Percentiles rank a stretch among this genome's conserved stretches.
These are phyloP conservation scores for Achaetomiella virescens DNA, from an alignment of 495 filamentous ascomycete genomes.

Conservation along the genomic window DNA sequence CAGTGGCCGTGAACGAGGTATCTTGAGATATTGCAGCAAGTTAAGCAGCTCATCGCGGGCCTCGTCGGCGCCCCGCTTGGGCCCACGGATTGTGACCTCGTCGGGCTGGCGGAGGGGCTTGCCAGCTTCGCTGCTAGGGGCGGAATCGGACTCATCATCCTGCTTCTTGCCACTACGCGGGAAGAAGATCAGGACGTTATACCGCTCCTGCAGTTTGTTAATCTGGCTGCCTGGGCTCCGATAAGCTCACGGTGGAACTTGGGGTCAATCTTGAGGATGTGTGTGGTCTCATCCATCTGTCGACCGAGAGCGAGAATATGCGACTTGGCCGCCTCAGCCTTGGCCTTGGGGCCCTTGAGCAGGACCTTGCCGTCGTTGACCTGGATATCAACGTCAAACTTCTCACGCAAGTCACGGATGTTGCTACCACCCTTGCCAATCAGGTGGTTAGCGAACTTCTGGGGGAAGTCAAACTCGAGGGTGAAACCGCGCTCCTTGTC, in stretches of 20 bases:
- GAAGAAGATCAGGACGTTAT: slow-evolving; percentile 91
- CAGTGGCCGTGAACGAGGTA: slow-evolving; percentile 67
- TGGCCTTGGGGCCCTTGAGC: slow-evolving; percentile 54
- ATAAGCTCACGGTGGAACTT: slow-evolving; percentile 87
- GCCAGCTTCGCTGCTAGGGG: slow-evolving; percentile 65
- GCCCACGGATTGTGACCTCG: slow-evolving; percentile 86
- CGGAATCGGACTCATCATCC: slow-evolving; percentile 64
- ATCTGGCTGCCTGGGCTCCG: slow-evolving; percentile 80
- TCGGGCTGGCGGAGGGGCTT: slow-evolving; percentile 65
- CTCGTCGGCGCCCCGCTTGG: slow-evolving; percentile 82
- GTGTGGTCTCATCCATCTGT: slow-evolving; percentile 78
- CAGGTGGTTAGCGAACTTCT: slow-evolving; percentile 86
- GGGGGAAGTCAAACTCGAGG: slow-evolving; percentile 81
- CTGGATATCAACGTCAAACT: slow-evolving; percentile 96
- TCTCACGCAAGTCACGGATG: slow-evolving; percentile 90
- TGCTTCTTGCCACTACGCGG: slow-evolving; percentile 58
- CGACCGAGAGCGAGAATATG: slow-evolving; percentile 70
- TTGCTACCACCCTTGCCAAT: slow-evolving; percentile 91
- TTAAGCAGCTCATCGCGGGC: slow-evolving; percentile 85
- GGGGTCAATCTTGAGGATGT: slow-evolving; percentile 79
- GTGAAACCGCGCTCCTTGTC: slow-evolving; percentile 84
- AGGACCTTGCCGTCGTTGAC: slow-evolving; percentile 66
- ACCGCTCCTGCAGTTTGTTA: slow-evolving; percentile 82
- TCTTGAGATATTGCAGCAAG: slow-evolving; percentile 81
- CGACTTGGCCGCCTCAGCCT: slow-evolving; percentile 72